Evolutionary conservation across 2,329 filamentous ascomycete genomes (phyloP).

Genomic region (Clarireedia paspali): DNA sequence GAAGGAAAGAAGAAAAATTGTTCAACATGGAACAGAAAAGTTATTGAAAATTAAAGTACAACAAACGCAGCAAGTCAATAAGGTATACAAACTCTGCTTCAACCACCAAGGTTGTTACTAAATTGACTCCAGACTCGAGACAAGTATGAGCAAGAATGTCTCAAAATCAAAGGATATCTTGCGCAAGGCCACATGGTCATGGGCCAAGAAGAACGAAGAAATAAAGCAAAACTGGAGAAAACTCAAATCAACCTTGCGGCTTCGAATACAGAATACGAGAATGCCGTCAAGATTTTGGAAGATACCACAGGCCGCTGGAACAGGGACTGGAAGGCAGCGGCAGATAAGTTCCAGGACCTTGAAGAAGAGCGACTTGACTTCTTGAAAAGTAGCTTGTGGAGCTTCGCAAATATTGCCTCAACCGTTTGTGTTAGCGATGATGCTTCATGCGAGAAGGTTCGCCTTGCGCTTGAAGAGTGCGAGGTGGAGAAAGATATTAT

Average conservation of each 20-base stretch:
- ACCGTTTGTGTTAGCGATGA: slow-evolving; percentile 98
- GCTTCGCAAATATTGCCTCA: slow-evolving; percentile 92
- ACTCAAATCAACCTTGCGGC: slow-evolving; percentile 91
- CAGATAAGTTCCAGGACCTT: slow-evolving; percentile 97
- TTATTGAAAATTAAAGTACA: slow-evolving; percentile 87
- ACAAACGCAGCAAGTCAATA: slow-evolving; percentile 86
- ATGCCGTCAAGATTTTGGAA: slow-evolving; percentile 84
- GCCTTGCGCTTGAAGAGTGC: slow-evolving; percentile 85
- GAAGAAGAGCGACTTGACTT: slow-evolving; percentile 97
- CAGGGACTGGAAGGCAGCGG: slow-evolving; percentile 94
- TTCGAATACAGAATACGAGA: slow-evolving; percentile 89
- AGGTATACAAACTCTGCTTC: slow-evolving; percentile 44
- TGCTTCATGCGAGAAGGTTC: slow-evolving; percentile 91
- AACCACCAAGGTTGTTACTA: slow-evolving; percentile 13
- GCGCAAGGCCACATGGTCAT: slow-evolving; percentile 99
- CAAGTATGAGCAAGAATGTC: slow-evolving; percentile 92
- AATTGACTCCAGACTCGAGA: slow-evolving; percentile 61
- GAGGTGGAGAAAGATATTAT: slow-evolving; percentile 95
- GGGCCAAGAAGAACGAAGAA: slow-evolving; percentile 97
- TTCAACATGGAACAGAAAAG: slow-evolving; percentile 90
- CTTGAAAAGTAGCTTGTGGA: slow-evolving; percentile 96
- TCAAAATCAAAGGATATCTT: slow-evolving; percentile 97
- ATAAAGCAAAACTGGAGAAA: slow-evolving; percentile 98
- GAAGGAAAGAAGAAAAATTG: slow-evolving; percentile 94
- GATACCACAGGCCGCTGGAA: slow-evolving; percentile 97